These are phyloP conservation scores for Aspergillus viridinutans DNA, from an alignment of 2,329 filamentous ascomycete species.

Conservation along the genomic window DNA sequence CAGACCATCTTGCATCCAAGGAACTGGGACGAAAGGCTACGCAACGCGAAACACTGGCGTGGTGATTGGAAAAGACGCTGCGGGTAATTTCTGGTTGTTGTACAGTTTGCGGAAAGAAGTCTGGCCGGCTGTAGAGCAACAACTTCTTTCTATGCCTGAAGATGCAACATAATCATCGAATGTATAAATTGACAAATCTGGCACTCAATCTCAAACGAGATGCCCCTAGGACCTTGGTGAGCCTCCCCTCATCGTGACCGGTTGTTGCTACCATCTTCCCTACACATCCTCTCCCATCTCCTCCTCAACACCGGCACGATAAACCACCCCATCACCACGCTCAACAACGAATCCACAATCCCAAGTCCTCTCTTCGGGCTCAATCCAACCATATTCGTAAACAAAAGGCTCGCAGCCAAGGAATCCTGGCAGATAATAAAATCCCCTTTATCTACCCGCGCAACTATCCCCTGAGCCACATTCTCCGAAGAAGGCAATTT, in stretches of 20 bases:
- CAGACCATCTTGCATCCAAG: conserved; percentile 10
- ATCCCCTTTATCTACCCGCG: background rate
- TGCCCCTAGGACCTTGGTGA: too few relatives aligned
- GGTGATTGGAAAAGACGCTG: conserved; percentile 30
- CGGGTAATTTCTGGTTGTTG: conserved; percentile 31
- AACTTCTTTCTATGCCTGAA: background rate
- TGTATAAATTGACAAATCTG: too few relatives aligned
- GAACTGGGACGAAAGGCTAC: conserved; percentile 1
- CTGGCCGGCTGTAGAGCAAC: conserved; percentile 14
- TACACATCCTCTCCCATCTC: background rate
- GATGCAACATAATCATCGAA: background rate
- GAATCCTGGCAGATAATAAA: conserved; percentile 4
- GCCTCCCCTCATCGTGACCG: too few relatives aligned
- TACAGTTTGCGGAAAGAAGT: conserved; percentile 16
- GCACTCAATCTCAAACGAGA: too few relatives aligned
- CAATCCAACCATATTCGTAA: background rate
- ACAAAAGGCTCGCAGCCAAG: background rate
- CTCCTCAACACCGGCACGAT: background rate
- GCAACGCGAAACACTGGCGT: conserved; percentile 14
- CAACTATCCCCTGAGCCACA: background rate
- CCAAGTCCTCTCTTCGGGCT: background rate
- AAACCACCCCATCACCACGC: background rate
- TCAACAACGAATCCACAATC: background rate
- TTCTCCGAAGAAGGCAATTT: background rate
- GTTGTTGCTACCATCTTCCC: background rate